Percentiles rank a stretch among this genome's conserved stretches.
These are phyloP conservation scores for Monilinia fructicola DNA, from an alignment of 2,329 filamentous ascomycete genomes.

Conservation along the genomic window DNA sequence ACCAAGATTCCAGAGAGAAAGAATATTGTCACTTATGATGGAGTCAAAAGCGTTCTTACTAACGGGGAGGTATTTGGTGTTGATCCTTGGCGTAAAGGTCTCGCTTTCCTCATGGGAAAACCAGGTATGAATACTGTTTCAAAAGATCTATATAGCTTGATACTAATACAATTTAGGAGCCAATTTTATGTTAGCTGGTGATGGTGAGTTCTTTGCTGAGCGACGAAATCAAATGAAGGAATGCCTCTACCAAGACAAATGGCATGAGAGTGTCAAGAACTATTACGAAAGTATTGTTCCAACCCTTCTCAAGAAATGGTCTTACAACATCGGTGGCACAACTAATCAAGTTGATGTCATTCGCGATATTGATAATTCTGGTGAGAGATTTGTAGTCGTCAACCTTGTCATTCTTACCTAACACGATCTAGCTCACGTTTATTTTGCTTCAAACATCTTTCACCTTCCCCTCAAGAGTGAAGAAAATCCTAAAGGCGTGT, in stretches of 20 bases:
- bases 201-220: constrained; percentile 48
- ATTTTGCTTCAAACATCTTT: constrained; percentile 54
- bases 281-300: constrained; percentile 63
- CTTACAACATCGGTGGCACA: constrained; percentile 19
- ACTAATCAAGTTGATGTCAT: constrained; percentile 59
- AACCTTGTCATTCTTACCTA: constrained; percentile 47
- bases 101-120: constrained; percentile 25
- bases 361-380: constrained; percentile 55
- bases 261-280: constrained; percentile 59
- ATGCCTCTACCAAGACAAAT: constrained; percentile 60
- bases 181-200: constrained; percentile 58
- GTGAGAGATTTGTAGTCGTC: constrained; percentile 41
- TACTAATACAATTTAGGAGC: constrained; percentile 32
- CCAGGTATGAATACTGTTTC: constrained; percentile 17
- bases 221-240: constrained; percentile 56
- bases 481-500: constrained; percentile 51
- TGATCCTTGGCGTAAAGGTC: constrained; percentile 31
- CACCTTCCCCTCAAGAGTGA: constrained; percentile 53
- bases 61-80: constrained; percentile 39
- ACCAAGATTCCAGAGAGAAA: constrained; percentile 19
- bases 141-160: neutral
- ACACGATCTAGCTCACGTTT: constrained; percentile 41
- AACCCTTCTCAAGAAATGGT: constrained; percentile 48
- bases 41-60: constrained; percentile 36
- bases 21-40: constrained; percentile 25